Base-by-base conservation (phyloP, 73 alveolate species). In the Paramecium tetraurelia region DNA sequence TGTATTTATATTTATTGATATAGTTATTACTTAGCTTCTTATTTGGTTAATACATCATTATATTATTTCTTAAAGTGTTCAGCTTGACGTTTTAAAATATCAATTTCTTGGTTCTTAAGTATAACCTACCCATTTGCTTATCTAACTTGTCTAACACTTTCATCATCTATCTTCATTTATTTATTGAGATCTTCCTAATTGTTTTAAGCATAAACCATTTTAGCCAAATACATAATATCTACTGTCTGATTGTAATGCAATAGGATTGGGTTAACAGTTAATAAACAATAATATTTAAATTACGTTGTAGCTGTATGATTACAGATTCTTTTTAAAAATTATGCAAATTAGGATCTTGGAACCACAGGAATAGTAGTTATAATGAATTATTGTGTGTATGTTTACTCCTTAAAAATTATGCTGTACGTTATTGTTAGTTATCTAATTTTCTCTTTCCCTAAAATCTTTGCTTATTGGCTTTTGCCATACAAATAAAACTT, bases 141-240 rank as follows among this genome's bases (percentile, higher is more conserved):
- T 63, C 84, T 63, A 31, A 63, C 48, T 63, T 63, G 3, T 33
- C 46, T 20, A 10, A 63, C 84, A 6, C 84, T 63, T 11, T 63
- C 84, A 63, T 63, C 84, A 63, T 63, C 84, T 3, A 63, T 63
- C 31, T 63, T 63, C 84, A 63, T 63, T 27, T 63, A 63, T 63
- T 63, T 63, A 63, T 63, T 63, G 6, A 63, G 84, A 14, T 63
- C 84, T 63, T 63, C 84, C 31, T 63, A 33, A 63, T 63, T 63
- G 29, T 63, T 63, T 18, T 63, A 27, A 27, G 84, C 84, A 63
- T 63, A 63, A 4, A 63, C 9, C 27, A 63, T 63, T 63, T 63
- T 63, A 27, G 84, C 84, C 9, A 63, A 63, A 63, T 63, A 63
- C 84, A 63, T 63, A 5, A 63, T 63, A 33, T 63, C 84, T 31